These are phyloP conservation scores for Xylariaceae sp. DNA, from an alignment of 2,329 filamentous ascomycete species.

Conservation along the genomic window DNA sequence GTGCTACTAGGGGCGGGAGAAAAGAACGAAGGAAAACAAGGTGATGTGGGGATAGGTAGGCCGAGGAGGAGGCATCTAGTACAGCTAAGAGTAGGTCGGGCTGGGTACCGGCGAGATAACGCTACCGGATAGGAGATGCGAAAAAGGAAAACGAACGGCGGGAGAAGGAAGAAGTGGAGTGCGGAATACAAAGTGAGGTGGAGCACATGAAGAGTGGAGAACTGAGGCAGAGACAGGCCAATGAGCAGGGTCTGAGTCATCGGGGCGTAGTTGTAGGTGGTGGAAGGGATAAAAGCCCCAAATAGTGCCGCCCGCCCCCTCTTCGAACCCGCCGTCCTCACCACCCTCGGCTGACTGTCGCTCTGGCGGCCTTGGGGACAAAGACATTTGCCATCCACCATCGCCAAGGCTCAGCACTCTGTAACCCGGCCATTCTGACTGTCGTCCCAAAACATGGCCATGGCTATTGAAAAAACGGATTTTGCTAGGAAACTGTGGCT, in stretches of 20 bases:
- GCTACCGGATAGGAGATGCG: conserved; percentile 6
- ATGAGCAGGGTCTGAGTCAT: conserved; percentile 25
- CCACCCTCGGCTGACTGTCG: conserved; percentile 35
- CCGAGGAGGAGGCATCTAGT: neutral
- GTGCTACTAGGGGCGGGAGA: no score
- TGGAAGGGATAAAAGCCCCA: conserved; percentile 49
- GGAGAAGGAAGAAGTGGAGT: conserved; percentile 10
- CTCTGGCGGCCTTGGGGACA: conserved; percentile 13
- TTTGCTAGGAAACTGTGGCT: neutral
- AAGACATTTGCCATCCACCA: conserved; percentile 14
- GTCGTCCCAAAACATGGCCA: neutral
- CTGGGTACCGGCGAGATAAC: neutral
- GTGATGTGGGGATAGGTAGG: neutral
- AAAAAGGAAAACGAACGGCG: conserved; percentile 1
- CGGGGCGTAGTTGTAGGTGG: conserved; percentile 28
- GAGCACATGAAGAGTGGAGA: conserved; percentile 24
- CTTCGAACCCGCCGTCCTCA: conserved; percentile 39
- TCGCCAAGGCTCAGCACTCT: conserved; percentile 1
- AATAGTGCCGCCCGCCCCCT: conserved; percentile 51
- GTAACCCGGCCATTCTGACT: neutral
- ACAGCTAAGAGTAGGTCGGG: neutral
- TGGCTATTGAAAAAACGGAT: neutral
- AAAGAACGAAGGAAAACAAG: neutral
- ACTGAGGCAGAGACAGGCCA: conserved; percentile 14
- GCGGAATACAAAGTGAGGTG: conserved; percentile 16